A percentile compares a stretch with the other conserved stretches of the same genome.
These are phyloP conservation scores for Cyamopsis tetragonoloba DNA, from an alignment of 306 rosid species.

Conservation along the genomic window DNA sequence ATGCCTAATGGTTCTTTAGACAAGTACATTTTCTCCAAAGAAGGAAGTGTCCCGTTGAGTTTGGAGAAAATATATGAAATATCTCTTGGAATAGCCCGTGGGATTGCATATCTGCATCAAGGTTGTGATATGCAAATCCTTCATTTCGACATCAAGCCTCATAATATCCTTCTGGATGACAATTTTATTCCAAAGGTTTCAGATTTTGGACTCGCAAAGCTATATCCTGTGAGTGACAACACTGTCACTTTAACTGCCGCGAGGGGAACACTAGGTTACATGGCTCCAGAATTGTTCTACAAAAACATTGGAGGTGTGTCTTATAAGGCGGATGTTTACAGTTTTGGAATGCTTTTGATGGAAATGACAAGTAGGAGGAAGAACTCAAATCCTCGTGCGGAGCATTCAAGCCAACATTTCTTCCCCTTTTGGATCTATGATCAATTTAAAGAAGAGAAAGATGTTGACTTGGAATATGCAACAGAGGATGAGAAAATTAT, in stretches of 20 bases:
- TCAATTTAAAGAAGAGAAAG: too few species aligned
- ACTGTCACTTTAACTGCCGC: constrained; percentile 27
- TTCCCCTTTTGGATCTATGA: constrained; percentile 32
- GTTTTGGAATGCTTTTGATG: constrained; percentile 38
- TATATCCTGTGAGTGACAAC: constrained; percentile 1
- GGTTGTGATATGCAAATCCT: constrained; percentile 34
- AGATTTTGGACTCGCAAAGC: constrained; percentile 34
- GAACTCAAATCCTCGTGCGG: constrained; percentile 6
- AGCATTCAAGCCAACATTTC: constrained; percentile 23
- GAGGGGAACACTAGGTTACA: constrained; percentile 35
- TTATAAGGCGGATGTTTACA: constrained; percentile 32
- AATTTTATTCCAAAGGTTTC: constrained; percentile 29
- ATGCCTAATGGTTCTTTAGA: constrained; percentile 30
- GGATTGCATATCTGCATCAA: constrained; percentile 28
- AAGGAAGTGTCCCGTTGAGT: background rate
- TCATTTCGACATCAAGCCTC: constrained; percentile 36
- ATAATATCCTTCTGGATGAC: constrained; percentile 28
- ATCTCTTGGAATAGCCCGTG: constrained; percentile 33
- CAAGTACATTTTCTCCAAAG: background rate
- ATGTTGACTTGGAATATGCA: too few species aligned
- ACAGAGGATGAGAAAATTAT: background rate
- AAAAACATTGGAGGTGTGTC: constrained; percentile 23
- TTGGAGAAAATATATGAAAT: constrained; percentile 11
- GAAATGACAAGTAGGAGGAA: constrained; percentile 30
- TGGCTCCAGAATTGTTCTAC: constrained; percentile 26